Percentiles rank a stretch among this genome's conserved stretches.
phyloP scores from a whole-genome alignment of 495 filamentous ascomycete species.

The Tuber indicum region DNA sequence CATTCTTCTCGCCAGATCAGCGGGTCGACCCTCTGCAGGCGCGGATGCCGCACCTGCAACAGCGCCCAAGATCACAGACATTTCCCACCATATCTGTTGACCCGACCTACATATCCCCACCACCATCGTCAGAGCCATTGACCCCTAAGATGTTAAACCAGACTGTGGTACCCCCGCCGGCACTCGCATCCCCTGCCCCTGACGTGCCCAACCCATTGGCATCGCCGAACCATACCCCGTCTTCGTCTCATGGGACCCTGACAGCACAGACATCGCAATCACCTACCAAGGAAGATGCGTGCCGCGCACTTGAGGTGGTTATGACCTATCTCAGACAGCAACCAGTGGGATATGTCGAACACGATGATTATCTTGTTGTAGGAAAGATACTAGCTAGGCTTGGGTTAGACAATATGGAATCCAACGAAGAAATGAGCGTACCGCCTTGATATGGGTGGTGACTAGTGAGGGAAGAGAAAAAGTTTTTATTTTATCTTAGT shows the following conservation, averaged over 20 bases:
- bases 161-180: slow-evolving; percentile 53
- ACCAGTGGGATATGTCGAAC: slow-evolving; percentile 61
- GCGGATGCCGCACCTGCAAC: slow-evolving; percentile 48
- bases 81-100: slow-evolving; percentile 68
- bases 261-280: slow-evolving; percentile 47
- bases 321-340: slow-evolving; percentile 77
- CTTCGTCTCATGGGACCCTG: slow-evolving; percentile 45
- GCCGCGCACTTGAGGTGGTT: slow-evolving; percentile 74
- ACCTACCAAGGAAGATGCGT: slow-evolving; percentile 84
- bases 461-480: neutral
- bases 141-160: slow-evolving; percentile 55
- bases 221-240: slow-evolving; percentile 34
- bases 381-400: slow-evolving; percentile 56
- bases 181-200: slow-evolving; percentile 65
- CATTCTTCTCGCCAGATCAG: slow-evolving; percentile 63
- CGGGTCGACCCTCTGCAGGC: slow-evolving; percentile 52
- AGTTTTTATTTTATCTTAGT: slow-evolving; percentile 5
- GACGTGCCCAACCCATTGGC: slow-evolving; percentile 51
- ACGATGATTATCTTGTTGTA: slow-evolving; percentile 76
- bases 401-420: slow-evolving; percentile 33
- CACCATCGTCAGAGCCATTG: slow-evolving; percentile 56
- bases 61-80: slow-evolving; percentile 83
- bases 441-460: neutral
- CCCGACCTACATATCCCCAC: slow-evolving; percentile 61
- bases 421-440: neutral